Percentiles rank a stretch among this genome's conserved stretches.
Conservation (phyloP, 345 rosid genomes). For the Sisymbrium irio region DNA sequence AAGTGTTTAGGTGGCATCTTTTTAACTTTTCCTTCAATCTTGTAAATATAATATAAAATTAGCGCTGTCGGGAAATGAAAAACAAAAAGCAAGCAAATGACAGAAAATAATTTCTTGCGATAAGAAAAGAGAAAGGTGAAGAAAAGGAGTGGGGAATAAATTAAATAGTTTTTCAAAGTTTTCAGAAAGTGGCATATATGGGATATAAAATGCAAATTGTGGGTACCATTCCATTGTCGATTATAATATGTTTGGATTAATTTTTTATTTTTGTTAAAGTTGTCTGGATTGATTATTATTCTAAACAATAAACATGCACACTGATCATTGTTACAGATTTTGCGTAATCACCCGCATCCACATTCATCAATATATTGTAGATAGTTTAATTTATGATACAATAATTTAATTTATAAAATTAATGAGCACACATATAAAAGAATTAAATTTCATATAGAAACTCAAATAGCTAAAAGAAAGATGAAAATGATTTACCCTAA, state of each 20-base stretch:
- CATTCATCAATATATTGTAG: neutral
- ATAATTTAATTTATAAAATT: neutral
- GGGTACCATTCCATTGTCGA: neutral
- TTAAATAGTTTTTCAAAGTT: neutral
- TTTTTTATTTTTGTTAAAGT: neutral
- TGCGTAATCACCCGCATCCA: slow-evolving; percentile 5
- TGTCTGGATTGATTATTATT: neutral
- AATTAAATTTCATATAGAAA: neutral
- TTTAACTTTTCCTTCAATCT: slow-evolving; percentile 26
- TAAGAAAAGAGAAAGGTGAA: slow-evolving; percentile 27
- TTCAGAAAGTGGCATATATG: slow-evolving; percentile 7
- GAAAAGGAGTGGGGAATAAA: slow-evolving; percentile 8
- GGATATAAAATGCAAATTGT: slow-evolving; percentile 14
- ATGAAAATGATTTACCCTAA: neutral
- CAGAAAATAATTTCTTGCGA: slow-evolving; percentile 8
- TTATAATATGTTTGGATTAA: neutral
- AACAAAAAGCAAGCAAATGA: slow-evolving; percentile 37
- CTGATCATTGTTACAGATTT: neutral
- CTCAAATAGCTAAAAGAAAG: neutral
- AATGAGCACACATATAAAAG: neutral
- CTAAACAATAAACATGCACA: slow-evolving; percentile 2
- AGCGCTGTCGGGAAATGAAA: slow-evolving; percentile 33
- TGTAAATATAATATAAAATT: slow-evolving; percentile 22
- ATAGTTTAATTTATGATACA: neutral
- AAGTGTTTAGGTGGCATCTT: slow-evolving; percentile 27